These are phyloP conservation scores for Echium plantagineum DNA, from an alignment of 257 asterid species.

Conservation along the genomic window DNA sequence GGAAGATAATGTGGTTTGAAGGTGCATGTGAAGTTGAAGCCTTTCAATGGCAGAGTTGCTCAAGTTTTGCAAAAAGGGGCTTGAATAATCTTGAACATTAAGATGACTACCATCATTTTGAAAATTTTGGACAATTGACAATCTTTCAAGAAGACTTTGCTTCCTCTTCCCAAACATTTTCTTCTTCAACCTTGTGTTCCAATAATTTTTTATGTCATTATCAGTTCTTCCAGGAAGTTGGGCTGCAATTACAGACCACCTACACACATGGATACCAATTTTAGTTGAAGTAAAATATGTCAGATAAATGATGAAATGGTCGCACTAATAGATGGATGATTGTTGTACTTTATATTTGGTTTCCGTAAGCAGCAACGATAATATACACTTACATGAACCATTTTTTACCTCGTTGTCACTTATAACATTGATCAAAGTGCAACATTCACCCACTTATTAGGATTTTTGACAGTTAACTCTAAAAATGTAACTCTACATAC, in stretches of 20 bases:
- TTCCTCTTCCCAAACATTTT: slow-evolving; percentile 70
- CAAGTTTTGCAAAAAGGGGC: slow-evolving; percentile 28
- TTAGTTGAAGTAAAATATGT: too few relatives aligned
- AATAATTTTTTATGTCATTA: slow-evolving; percentile 85
- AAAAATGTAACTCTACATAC: too few relatives aligned
- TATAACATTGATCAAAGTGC: too few relatives aligned
- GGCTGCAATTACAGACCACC: slow-evolving; percentile 98
- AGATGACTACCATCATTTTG: slow-evolving; percentile 18
- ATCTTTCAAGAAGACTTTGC: slow-evolving; percentile 29
- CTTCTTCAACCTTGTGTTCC: slow-evolving; percentile 85
- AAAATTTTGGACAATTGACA: slow-evolving; percentile 21
- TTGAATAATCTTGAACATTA: background rate
- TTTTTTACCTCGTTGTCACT: too few relatives aligned
- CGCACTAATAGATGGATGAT: too few relatives aligned
- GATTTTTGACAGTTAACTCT: too few relatives aligned
- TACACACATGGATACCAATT: background rate
- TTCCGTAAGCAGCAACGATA: too few relatives aligned
- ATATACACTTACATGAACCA: too few relatives aligned
- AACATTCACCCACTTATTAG: too few relatives aligned
- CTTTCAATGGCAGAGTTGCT: slow-evolving; percentile 86
- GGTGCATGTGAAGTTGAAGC: slow-evolving; percentile 84
- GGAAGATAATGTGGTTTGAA: slow-evolving; percentile 54
- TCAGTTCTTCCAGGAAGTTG: slow-evolving; percentile 95
- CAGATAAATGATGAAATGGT: too few relatives aligned
- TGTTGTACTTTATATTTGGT: too few relatives aligned